Evolutionary conservation across 768 basidiomycete species (phyloP).

Genomic region (Saitozyma podzolica): DNA sequence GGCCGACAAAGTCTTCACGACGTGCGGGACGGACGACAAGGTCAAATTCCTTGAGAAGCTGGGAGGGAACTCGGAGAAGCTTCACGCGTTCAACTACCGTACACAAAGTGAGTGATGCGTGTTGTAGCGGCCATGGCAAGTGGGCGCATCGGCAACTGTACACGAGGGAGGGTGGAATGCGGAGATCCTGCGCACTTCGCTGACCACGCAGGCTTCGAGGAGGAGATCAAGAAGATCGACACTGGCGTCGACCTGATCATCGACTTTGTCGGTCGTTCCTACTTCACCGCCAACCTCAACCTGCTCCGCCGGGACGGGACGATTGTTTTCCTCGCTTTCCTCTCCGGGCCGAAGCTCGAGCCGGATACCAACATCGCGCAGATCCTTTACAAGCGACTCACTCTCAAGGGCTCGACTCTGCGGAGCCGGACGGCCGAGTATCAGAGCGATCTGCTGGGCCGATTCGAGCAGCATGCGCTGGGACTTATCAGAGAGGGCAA

Average conservation of each 20-base stretch:
- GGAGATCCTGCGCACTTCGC: neutral
- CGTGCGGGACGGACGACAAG: conserved; percentile 81
- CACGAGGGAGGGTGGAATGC: too few species aligned
- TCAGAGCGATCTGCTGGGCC: conserved; percentile 66
- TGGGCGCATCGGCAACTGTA: too few species aligned
- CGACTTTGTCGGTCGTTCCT: conserved; percentile 61
- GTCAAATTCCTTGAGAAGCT: conserved; percentile 63
- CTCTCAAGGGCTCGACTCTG: conserved; percentile 83
- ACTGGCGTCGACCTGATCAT: conserved; percentile 80
- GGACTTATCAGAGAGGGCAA: conserved; percentile 64
- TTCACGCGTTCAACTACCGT: conserved; percentile 77
- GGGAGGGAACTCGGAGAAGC: conserved; percentile 34
- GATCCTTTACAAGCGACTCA: conserved; percentile 79
- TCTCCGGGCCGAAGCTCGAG: conserved; percentile 43
- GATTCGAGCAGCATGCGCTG: conserved; percentile 63
- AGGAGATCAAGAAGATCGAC: conserved; percentile 64
- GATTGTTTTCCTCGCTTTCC: conserved; percentile 48
- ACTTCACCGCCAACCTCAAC: conserved; percentile 46
- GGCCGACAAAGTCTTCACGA: conserved; percentile 66
- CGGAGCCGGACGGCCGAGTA: conserved; percentile 73
- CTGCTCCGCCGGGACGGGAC: conserved; percentile 46
- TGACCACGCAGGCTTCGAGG: conserved; percentile 63
- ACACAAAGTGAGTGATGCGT: conserved; percentile 52
- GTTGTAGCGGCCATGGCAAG: neutral
- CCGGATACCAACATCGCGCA: conserved; percentile 58